Percentiles rank a stretch among this genome's conserved stretches.
These are phyloP conservation scores for Magnolia sinica DNA, from an alignment of 164 flowering plant species.

Conservation along the genomic window DNA sequence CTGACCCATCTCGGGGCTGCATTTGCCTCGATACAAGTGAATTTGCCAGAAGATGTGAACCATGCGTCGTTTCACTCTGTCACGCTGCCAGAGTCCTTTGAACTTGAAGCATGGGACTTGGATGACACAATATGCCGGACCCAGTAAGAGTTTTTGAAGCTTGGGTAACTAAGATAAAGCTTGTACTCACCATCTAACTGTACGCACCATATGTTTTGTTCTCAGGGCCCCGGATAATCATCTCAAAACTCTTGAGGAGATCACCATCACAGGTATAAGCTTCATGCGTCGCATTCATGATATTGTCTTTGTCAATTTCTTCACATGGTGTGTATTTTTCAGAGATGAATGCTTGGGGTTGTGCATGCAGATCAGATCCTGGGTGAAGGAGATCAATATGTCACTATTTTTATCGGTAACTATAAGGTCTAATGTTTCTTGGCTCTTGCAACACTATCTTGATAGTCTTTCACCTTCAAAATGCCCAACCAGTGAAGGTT, in stretches of 20 bases:
- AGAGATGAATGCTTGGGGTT: not conserved
- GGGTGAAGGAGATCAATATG: slow-evolving; percentile 44
- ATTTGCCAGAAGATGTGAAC: slow-evolving; percentile 58
- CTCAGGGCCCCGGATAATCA: slow-evolving; percentile 52
- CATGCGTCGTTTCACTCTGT: slow-evolving; percentile 63
- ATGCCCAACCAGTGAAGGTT: not conserved
- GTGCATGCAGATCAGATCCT: slow-evolving; percentile 58
- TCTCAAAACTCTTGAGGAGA: slow-evolving; percentile 59
- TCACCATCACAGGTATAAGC: slow-evolving; percentile 64
- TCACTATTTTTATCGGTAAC: slow-evolving; percentile 49
- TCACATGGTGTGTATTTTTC: not conserved
- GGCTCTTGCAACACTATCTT: not conserved
- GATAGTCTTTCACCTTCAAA: not conserved
- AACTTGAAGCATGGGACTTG: slow-evolving; percentile 64
- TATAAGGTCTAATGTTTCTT: slow-evolving; percentile 43
- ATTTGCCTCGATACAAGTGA: slow-evolving; percentile 30
- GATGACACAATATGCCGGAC: slow-evolving; percentile 25
- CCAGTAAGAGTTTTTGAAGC: slow-evolving; percentile 27
- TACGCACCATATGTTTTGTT: not conserved
- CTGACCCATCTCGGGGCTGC: slow-evolving; percentile 35
- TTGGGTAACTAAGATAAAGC: not conserved
- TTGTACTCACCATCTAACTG: not conserved
- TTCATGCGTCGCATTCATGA: not conserved
- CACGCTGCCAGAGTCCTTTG: slow-evolving; percentile 64
- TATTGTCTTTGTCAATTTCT: not conserved